These are phyloP conservation scores for Cutaneotrichosporon arboriforme DNA, from an alignment of 1,284 basidiomycete genomes.

Conservation along the genomic window DNA sequence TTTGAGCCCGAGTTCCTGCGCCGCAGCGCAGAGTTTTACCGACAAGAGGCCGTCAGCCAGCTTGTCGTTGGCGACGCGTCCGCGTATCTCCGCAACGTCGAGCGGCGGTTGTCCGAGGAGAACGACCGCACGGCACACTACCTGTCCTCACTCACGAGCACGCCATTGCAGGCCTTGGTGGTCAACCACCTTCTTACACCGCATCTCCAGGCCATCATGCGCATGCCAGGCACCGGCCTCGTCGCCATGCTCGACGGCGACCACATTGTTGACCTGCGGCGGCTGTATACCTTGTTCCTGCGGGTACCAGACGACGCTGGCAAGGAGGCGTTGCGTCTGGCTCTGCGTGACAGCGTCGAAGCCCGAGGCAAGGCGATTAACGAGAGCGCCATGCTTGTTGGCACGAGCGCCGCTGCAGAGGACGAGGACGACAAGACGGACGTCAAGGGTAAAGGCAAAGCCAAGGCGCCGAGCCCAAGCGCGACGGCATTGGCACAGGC, in stretches of 20 bases:
- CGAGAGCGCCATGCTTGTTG: slow-evolving; percentile 43
- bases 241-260: slow-evolving; percentile 81
- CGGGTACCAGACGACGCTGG: slow-evolving; percentile 62
- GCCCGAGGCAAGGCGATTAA: slow-evolving; percentile 79
- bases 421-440: slow-evolving; percentile 38
- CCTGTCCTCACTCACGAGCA: slow-evolving; percentile 68
- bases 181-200: slow-evolving; percentile 71
- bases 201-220: slow-evolving; percentile 69
- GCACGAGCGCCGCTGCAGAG: slow-evolving; percentile 27
- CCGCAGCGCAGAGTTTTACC: slow-evolving; percentile 76
- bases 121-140: slow-evolving; percentile 84
- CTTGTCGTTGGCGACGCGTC: slow-evolving; percentile 72
- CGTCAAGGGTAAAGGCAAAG: slow-evolving; percentile 59
- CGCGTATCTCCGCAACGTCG: slow-evolving; percentile 73
- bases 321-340: slow-evolving; percentile 59
- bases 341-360: slow-evolving; percentile 70
- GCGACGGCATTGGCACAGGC: slow-evolving; percentile 53
- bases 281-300: slow-evolving; percentile 73
- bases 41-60: slow-evolving; percentile 65
- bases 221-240: slow-evolving; percentile 78
- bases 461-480: slow-evolving; percentile 43
- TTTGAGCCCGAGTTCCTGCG: slow-evolving; percentile 77
- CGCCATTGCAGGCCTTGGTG: slow-evolving; percentile 67
- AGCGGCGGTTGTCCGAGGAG: slow-evolving; percentile 77
- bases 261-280: slow-evolving; percentile 68